These are phyloP conservation scores for Colletotrichum camelliae DNA, from an alignment of 2,329 filamentous ascomycete species.

Conservation along the genomic window DNA sequence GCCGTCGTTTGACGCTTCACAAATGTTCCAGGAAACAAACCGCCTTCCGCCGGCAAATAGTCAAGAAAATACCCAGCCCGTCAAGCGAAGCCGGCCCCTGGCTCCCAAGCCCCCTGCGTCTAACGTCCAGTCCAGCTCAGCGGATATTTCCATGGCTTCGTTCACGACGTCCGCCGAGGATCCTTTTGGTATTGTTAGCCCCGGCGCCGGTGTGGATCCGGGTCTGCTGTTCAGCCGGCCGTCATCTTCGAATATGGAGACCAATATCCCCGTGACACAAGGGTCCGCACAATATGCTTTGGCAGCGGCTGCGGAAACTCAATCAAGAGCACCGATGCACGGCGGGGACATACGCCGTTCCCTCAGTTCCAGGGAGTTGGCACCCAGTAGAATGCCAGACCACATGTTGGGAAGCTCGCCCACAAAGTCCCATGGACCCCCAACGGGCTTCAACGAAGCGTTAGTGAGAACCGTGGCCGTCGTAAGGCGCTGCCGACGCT, in stretches of 20 bases:
- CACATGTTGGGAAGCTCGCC: conserved; percentile 54
- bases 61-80: conserved; percentile 30
- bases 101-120: conserved; percentile 56
- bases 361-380: conserved; percentile 48
- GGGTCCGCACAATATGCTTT: conserved; percentile 24
- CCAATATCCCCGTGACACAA: conserved; percentile 30
- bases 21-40: conserved; percentile 57
- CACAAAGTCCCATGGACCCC: conserved; percentile 49
- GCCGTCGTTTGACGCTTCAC: conserved; percentile 59
- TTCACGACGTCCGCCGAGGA: conserved; percentile 54
- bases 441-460: conserved; percentile 58
- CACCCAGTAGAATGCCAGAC: conserved; percentile 46
- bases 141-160: conserved; percentile 37
- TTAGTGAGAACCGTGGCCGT: conserved; percentile 58
- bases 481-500: conserved; percentile 53
- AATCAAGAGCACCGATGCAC: conserved; percentile 28
- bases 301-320: conserved; percentile 15
- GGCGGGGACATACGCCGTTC: conserved; percentile 47
- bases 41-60: conserved; percentile 30
- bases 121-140: conserved; percentile 3
- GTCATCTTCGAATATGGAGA: conserved; percentile 51
- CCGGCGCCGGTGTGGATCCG: conserved; percentile 60
- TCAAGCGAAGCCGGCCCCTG: conserved; percentile 49
- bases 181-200: conserved; percentile 53
- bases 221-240: conserved; percentile 62